These are phyloP conservation scores for Eutrema salsugineum DNA, from an alignment of 441 rosid genomes.

Conservation along the genomic window DNA sequence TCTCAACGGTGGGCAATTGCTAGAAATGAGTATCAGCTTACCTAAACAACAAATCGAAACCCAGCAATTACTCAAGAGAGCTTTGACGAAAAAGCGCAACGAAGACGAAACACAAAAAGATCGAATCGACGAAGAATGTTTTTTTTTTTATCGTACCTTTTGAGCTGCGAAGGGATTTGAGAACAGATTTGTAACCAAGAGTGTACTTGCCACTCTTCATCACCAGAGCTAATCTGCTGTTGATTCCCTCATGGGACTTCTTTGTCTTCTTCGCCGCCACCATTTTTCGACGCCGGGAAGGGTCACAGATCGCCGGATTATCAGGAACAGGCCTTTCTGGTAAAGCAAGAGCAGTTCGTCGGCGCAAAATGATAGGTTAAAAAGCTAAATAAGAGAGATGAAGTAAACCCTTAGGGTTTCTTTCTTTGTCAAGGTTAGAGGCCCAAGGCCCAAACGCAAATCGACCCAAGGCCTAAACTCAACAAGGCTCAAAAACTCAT, in stretches of 20 bases:
- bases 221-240: constrained; percentile 69
- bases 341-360: not conserved
- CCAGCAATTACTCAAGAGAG: not conserved
- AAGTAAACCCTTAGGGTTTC: constrained; percentile 11
- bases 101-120: not conserved
- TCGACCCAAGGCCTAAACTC: not conserved
- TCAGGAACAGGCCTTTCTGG: not conserved
- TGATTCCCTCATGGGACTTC: constrained; percentile 97
- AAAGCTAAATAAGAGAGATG: constrained; percentile 13
- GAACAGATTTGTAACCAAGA: constrained; percentile 63
- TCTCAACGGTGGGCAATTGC: constrained; percentile 81
- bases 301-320: constrained; percentile 15
- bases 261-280: constrained; percentile 45
- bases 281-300: constrained; percentile 20
- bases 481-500: not conserved
- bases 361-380: constrained; percentile 23
- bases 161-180: constrained; percentile 66
- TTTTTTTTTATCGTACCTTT: constrained; percentile 42
- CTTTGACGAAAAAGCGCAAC: not conserved
- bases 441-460: not conserved
- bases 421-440: not conserved
- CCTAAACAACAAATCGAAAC: constrained; percentile 30
- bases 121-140: not conserved
- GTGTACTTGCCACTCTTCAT: constrained; percentile 75
- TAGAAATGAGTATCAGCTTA: constrained; percentile 61